Conservation (phyloP, 768 basidiomycete species). For the Suillus lakei region DNA sequence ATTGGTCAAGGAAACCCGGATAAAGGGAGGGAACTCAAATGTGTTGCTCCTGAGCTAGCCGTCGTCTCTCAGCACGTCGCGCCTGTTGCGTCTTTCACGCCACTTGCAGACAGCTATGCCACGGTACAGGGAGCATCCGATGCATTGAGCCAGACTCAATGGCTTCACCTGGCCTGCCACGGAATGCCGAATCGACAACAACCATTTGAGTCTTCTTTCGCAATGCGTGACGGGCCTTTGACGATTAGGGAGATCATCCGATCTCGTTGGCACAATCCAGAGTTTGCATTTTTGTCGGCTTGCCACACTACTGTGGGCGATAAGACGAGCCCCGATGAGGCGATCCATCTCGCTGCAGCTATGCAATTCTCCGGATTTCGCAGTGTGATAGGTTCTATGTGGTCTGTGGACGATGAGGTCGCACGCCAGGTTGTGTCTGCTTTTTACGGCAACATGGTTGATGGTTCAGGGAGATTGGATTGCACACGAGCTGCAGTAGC, state of each 20-base stretch:
- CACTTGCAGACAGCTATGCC: neutral
- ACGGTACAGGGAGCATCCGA: neutral
- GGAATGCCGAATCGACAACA: conserved; percentile 32
- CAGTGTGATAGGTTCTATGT: conserved; percentile 29
- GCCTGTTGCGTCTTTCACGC: neutral
- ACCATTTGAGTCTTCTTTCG: conserved; percentile 26
- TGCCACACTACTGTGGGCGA: conserved; percentile 28
- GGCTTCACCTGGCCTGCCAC: conserved; percentile 39
- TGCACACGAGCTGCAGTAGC: conserved; percentile 7
- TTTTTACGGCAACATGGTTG: conserved; percentile 4
- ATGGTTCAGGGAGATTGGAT: neutral
- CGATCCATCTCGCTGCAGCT: conserved; percentile 27
- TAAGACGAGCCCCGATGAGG: conserved; percentile 17
- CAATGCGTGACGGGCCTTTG: conserved; percentile 19
- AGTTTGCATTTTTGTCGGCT: conserved; percentile 29
- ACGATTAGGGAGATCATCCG: conserved; percentile 14
- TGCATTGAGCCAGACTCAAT: conserved; percentile 3
- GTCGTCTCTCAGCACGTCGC: neutral
- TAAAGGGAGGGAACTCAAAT: neutral
- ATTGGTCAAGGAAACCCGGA: conserved; percentile 9
- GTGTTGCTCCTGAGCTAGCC: conserved; percentile 3
- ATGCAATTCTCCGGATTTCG: conserved; percentile 25
- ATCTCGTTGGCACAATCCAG: conserved; percentile 8
- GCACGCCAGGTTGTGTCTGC: neutral
- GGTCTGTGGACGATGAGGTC: conserved; percentile 17